These are phyloP conservation scores for Termitomyces sp. DNA, from an alignment of 768 basidiomycete genomes.

Conservation along the genomic window DNA sequence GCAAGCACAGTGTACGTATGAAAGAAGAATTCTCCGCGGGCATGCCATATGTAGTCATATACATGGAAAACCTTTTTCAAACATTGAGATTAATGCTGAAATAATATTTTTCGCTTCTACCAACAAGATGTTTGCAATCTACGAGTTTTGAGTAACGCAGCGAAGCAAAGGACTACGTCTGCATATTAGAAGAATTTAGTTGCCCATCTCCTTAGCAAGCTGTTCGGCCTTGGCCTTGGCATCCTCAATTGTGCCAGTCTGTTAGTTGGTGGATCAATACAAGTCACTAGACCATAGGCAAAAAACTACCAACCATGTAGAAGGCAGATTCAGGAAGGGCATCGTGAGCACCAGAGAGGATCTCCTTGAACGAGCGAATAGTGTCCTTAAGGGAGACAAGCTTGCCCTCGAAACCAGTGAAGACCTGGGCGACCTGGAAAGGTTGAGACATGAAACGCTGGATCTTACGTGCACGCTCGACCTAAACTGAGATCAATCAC, in stretches of 20 bases:
- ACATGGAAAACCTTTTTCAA: neutral
- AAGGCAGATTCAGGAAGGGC: slow-evolving; percentile 92
- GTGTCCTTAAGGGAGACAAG: slow-evolving; percentile 97
- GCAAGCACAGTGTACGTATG: too few relatives aligned
- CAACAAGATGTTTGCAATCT: slow-evolving; percentile 8
- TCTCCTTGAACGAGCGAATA: slow-evolving; percentile 96
- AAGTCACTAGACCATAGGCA: neutral
- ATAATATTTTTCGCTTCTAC: slow-evolving; percentile 9
- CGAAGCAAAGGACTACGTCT: slow-evolving; percentile 5
- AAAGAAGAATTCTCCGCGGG: neutral
- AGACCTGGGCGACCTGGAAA: slow-evolving; percentile 99
- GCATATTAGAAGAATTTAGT: slow-evolving; percentile 24
- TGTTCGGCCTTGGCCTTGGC: slow-evolving; percentile 97
- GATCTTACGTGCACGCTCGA: slow-evolving; percentile 97
- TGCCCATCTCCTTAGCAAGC: slow-evolving; percentile 89
- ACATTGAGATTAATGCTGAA: neutral
- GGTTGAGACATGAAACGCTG: slow-evolving; percentile 99
- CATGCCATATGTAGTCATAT: neutral
- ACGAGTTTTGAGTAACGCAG: slow-evolving; percentile 9
- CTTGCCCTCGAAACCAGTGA: slow-evolving; percentile 98
- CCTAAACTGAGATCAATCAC: slow-evolving; percentile 34
- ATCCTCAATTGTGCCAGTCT: slow-evolving; percentile 92
- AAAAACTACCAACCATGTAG: slow-evolving; percentile 69
- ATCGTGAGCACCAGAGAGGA: slow-evolving; percentile 87
- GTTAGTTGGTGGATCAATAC: slow-evolving; percentile 3